Evolutionary conservation across 805 yeast species (phyloP), one percentile per base, ranked within the genome.

Genomic region (Saturnispora gosingensis): DNA sequence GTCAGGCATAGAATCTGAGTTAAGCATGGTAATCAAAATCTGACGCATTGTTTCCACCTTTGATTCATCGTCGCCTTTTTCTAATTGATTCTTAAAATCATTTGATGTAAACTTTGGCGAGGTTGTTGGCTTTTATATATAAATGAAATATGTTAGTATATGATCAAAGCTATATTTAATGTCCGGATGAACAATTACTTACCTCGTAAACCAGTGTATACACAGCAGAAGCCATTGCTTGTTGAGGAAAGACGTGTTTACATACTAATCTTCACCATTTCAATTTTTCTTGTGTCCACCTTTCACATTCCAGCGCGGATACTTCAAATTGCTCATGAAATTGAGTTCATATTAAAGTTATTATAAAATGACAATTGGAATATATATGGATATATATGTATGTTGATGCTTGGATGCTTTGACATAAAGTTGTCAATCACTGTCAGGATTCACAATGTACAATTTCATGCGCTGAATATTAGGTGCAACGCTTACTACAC

Each of bases 1-100:
- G 53, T 86, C 93, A 16, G 97, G 95, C 82, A 91, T 75, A 53
- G 95, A 82, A 61, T 91, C 95, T 34, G 97, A 96, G 65, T 88
- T 91, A 57, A 93, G 77, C 81, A 95, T 89, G 49, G 88, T 77
- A 53, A 86, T 80, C 58, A 93, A 76, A 58, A 93, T 85, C 61
- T 80, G 79, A 63, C 85, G 85, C 99, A 93, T 93, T 54, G 96
- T 83, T 49, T 81, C 85, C 58, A 91, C 80, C 70, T 91, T 90
- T 59, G 80, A 81, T 35, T 84, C 95, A 67, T 91, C 99, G 56
- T 80, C 80, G 50, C 96, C 93, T 67, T 86, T 88, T 71, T 93
- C 98, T 59, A 93, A 75, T 58, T 82, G 74, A 49, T 78, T 76
- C 64, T 81, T 83, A 71, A 85, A 83, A 70, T 89, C 96, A 61